A percentile compares a stretch with the other conserved stretches of the same genome.
Conservation (phyloP, 2,329 filamentous ascomycete genomes). For the Phaeosphaeriaceae sp. region DNA sequence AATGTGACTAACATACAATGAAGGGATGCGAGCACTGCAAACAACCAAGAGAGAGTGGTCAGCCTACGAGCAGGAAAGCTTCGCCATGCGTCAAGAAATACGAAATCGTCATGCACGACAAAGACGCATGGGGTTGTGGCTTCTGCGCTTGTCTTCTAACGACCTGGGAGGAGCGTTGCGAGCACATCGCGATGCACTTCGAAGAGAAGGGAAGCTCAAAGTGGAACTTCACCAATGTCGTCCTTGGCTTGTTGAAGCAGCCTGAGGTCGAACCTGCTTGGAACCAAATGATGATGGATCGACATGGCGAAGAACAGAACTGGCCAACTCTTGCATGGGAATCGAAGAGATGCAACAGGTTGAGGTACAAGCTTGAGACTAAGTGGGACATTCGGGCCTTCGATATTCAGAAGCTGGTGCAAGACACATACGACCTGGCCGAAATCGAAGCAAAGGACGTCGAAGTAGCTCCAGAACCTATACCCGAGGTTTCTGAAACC, state of each 20-base stretch:
- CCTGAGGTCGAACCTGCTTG: conserved; percentile 67
- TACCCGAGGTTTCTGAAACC: conserved; percentile 32
- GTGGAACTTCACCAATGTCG: conserved; percentile 73
- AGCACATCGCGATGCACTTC: conserved; percentile 73
- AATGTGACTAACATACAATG: conserved; percentile 17
- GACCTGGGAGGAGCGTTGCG: conserved; percentile 70
- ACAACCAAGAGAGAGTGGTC: conserved; percentile 63
- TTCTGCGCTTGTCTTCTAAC: conserved; percentile 70
- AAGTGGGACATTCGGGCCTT: conserved; percentile 62
- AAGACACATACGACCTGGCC: conserved; percentile 64
- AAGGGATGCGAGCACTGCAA: conserved; percentile 68
- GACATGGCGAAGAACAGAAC: conserved; percentile 63
- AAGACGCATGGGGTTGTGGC: conserved; percentile 72
- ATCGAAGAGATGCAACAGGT: conserved; percentile 67
- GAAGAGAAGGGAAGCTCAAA: conserved; percentile 67
- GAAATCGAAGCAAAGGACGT: conserved; percentile 42
- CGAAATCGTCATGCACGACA: conserved; percentile 61
- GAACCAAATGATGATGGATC: conserved; percentile 62
- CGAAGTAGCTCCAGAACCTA: conserved; percentile 31
- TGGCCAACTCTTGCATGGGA: conserved; percentile 62
- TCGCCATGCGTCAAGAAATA: conserved; percentile 49
- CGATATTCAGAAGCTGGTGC: conserved; percentile 64
- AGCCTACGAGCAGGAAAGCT: conserved; percentile 63
- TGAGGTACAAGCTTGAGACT: conserved; percentile 71
- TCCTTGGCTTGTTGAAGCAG: conserved; percentile 72